phyloP scores from a whole-genome alignment of 208 protist species.

The Acanthamoeba castellanii region DNA sequence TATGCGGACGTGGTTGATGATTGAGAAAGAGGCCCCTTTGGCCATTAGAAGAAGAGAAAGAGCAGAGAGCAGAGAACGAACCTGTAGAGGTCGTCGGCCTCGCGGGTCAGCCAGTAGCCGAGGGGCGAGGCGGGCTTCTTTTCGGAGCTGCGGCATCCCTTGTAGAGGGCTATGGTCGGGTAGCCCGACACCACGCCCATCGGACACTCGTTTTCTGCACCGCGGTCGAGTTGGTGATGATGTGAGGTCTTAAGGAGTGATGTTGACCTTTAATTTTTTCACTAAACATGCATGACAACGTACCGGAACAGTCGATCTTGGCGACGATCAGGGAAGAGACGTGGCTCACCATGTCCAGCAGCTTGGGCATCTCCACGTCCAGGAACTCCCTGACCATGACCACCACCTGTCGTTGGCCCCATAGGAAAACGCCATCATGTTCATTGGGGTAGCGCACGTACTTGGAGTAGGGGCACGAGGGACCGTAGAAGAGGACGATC shows the following conservation, averaged over 20 bases:
- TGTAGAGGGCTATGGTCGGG: constrained; percentile 14
- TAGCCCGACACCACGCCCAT: not conserved
- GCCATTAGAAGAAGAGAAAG: not conserved
- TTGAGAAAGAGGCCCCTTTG: not conserved
- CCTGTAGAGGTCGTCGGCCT: not conserved
- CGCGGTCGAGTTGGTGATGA: no score
- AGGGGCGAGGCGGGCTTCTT: not conserved
- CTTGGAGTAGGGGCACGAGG: constrained; percentile 20
- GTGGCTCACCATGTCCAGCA: constrained; percentile 28
- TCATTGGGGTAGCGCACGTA: not conserved
- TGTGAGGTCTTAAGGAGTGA: no score
- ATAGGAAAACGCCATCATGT: no score
- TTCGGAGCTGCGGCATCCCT: not conserved
- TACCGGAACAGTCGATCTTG: constrained; percentile 26
- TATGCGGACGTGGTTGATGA: no score
- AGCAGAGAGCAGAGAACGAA: not conserved
- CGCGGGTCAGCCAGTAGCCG: not conserved
- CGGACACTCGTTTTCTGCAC: not conserved
- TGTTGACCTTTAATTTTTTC: no score
- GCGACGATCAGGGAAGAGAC: not conserved
- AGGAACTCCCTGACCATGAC: not conserved
- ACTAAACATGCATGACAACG: not conserved
- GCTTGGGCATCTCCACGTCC: constrained; percentile 28
- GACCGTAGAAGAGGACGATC: not conserved
- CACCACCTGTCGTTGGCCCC: not conserved